A percentile compares a stretch with the other conserved stretches of the same genome.
These are phyloP conservation scores for Morella rubra DNA, from an alignment of 306 rosid genomes.

Conservation along the genomic window DNA sequence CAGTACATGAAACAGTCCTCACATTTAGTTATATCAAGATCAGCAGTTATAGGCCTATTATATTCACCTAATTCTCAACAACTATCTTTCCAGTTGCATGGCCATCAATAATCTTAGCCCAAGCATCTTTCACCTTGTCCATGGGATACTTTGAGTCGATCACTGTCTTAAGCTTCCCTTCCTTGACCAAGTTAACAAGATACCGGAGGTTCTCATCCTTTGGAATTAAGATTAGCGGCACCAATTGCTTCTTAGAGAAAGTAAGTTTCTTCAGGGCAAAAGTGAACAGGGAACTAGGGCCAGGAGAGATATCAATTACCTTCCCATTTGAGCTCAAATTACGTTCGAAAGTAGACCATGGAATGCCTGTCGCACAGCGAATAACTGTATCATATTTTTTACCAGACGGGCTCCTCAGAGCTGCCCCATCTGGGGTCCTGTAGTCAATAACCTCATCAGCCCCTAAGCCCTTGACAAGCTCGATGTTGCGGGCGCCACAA, in stretches of 20 bases:
- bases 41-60: not conserved
- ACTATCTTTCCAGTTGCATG: slow-evolving; percentile 89
- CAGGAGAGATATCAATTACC: slow-evolving; percentile 61
- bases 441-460: slow-evolving; percentile 85
- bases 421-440: slow-evolving; percentile 67
- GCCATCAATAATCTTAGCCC: slow-evolving; percentile 72
- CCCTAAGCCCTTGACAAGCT: slow-evolving; percentile 62
- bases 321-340: slow-evolving; percentile 59
- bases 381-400: slow-evolving; percentile 64
- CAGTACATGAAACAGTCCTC: not conserved
- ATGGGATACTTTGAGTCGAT: slow-evolving; percentile 63
- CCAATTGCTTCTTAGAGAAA: slow-evolving; percentile 64
- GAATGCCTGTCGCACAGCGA: slow-evolving; percentile 52
- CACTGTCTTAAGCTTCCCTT: slow-evolving; percentile 68
- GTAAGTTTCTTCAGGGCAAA: slow-evolving; percentile 54
- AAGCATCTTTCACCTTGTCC: slow-evolving; percentile 61
- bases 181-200: slow-evolving; percentile 65
- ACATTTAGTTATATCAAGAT: not conserved
- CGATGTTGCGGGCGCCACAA: slow-evolving; percentile 76
- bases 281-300: slow-evolving; percentile 31
- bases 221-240: slow-evolving; percentile 48
- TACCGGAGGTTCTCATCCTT: slow-evolving; percentile 48
- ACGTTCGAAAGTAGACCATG: slow-evolving; percentile 78
- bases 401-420: slow-evolving; percentile 68
- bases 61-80: slow-evolving; percentile 44